Base-by-base conservation (phyloP, 2,329 filamentous ascomycete species). In the Aspergillus sp. region DNA sequence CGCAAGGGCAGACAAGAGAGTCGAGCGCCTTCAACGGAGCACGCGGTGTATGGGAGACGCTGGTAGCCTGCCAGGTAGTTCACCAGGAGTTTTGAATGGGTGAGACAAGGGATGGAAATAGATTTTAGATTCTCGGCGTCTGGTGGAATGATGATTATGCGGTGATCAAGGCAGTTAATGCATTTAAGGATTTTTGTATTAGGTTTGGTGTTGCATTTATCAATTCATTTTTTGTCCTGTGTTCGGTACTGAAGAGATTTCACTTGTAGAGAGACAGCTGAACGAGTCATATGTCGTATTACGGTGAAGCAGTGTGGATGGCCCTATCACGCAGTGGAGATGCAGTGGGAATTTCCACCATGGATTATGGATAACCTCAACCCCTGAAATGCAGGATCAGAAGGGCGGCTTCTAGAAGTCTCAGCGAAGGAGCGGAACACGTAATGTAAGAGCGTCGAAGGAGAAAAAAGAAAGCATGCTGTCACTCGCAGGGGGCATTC, bases 41-140 rank as follows among this genome's bases (percentile, higher is more conserved):
- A 77, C 57, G 70, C 73, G 24, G 72, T 79, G 6, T 80, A 77
- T 65, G 76, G 75, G 4, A 64, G 77, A 55, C 71, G 77, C 17
- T 79, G 72, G 73, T 73, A 63, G 63, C 19, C n/a, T 19, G 17
- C 31, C 14, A 49, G 27, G 9, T 31, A 31, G 27, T 8, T 8
- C 27, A 15, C 33, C n/a, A n/a, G 44, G 44, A 47, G 19, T 24
- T 45, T 45, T 15, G 43, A 21, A 17, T n/a, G 15, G 21, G 12
- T 12, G 47, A 21, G 50, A 35, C 35, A 15, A 43, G 31, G 37
- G 11, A 52, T 43, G 49, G 39, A 33, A 31, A 41, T 35, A 15
- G 49, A 41, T 33, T 35, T 33, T 35, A 27, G 39, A 15, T 9
- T 43, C 15, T 48, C 19, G 45, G 45, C 17, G 45, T 48, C 31